phyloP scores from a whole-genome alignment of 257 asterid genomes.

The Solanum okadae region DNA sequence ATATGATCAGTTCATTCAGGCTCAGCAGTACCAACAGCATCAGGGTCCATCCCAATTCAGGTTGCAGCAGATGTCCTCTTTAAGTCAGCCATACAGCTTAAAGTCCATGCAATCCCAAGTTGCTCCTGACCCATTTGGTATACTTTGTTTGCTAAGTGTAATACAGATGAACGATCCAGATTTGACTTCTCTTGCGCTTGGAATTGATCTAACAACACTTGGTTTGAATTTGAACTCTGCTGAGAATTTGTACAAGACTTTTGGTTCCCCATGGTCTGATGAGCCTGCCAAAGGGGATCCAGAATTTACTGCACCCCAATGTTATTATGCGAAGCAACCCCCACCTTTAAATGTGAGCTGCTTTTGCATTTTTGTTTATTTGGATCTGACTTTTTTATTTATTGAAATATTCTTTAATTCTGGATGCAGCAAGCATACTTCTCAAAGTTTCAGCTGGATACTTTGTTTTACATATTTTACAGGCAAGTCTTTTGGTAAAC shows the following conservation, averaged over 20 bases:
- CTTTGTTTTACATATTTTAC: conserved; percentile 69
- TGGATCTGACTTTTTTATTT: background rate
- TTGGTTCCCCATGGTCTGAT: conserved; percentile 89
- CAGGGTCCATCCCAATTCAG: conserved; percentile 65
- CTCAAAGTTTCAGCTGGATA: conserved; percentile 51
- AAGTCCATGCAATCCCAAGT: conserved; percentile 43
- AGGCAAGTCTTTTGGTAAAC: conserved; percentile 30
- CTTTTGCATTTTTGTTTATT: background rate
- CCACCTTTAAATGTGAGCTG: conserved; percentile 54
- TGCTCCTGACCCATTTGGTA: conserved; percentile 61
- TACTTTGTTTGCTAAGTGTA: conserved; percentile 64
- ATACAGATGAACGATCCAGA: conserved; percentile 58
- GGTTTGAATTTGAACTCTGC: conserved; percentile 74
- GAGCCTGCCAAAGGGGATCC: conserved; percentile 88
- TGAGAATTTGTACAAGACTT: conserved; percentile 69
- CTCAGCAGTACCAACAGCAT: conserved; percentile 62
- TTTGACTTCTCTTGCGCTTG: conserved; percentile 64
- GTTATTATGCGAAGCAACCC: conserved; percentile 56
- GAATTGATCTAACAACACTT: conserved; percentile 72
- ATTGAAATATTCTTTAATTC: background rate
- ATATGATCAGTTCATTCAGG: conserved; percentile 29
- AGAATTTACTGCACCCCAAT: conserved; percentile 55
- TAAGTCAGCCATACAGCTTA: conserved; percentile 32
- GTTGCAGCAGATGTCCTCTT: background rate
- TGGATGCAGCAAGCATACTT: conserved; percentile 55